These are phyloP conservation scores for Heritiera fomes DNA, from an alignment of 345 rosid species.

Conservation along the genomic window DNA sequence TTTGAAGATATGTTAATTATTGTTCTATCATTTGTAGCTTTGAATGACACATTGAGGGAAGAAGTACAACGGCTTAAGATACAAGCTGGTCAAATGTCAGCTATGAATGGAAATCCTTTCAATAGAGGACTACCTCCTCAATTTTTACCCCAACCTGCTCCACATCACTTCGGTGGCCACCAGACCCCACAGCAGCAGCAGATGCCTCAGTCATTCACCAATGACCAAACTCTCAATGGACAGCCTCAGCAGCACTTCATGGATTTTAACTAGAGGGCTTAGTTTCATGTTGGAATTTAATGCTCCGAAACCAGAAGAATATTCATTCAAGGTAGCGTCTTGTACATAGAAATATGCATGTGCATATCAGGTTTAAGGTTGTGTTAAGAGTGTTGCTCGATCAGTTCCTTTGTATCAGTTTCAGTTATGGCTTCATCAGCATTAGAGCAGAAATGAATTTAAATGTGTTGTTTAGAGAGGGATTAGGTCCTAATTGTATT, in stretches of 20 bases:
- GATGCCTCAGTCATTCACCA: slow-evolving; percentile 41
- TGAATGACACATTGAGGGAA: slow-evolving; percentile 72
- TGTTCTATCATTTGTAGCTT: slow-evolving; percentile 48
- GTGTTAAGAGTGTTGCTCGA: slow-evolving; percentile 12
- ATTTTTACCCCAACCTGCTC: slow-evolving; percentile 45
- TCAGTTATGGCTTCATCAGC: slow-evolving; percentile 22
- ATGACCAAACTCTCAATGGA: not conserved
- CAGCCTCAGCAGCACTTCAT: slow-evolving; percentile 16
- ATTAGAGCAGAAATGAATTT: slow-evolving; percentile 18
- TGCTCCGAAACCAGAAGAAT: slow-evolving; percentile 14
- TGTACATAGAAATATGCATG: slow-evolving; percentile 33
- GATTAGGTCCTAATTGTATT: slow-evolving; percentile 17
- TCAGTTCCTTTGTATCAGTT: slow-evolving; percentile 24
- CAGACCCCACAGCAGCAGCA: slow-evolving; percentile 44
- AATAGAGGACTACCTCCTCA: slow-evolving; percentile 44
- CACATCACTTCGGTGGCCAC: slow-evolving; percentile 47
- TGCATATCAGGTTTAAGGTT: not conserved
- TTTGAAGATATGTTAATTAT: not conserved
- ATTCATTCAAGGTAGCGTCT: slow-evolving; percentile 16
- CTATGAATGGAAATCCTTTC: slow-evolving; percentile 60
- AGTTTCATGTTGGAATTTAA: slow-evolving; percentile 14
- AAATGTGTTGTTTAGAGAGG: slow-evolving; percentile 18
- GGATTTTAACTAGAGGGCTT: slow-evolving; percentile 25
- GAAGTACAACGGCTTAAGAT: slow-evolving; percentile 92
- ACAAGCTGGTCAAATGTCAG: slow-evolving; percentile 68